Evolutionary conservation across 805 yeast genomes (phyloP).

Genomic region (Hanseniaspora singularis): DNA sequence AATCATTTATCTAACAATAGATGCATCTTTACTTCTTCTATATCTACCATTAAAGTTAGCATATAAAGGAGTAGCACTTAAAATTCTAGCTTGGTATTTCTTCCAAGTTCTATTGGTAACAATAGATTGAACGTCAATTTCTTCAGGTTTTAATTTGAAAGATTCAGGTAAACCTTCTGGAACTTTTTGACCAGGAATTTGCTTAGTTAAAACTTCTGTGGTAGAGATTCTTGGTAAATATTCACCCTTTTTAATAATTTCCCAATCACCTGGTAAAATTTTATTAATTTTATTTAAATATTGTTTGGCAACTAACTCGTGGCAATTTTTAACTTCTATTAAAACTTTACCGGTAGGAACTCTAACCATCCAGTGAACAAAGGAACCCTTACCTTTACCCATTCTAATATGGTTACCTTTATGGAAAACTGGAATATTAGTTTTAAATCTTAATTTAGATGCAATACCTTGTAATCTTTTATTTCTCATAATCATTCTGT

Average conservation of each 20-base stretch:
- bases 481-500: slow-evolving; percentile 68
- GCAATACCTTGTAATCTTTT: slow-evolving; percentile 54
- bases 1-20: not conserved
- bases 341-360: slow-evolving; percentile 91
- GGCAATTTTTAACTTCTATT: slow-evolving; percentile 69
- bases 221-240: slow-evolving; percentile 48
- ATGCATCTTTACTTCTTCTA: not conserved
- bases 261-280: slow-evolving; percentile 85
- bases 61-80: slow-evolving; percentile 5
- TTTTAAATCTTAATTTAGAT: slow-evolving; percentile 63
- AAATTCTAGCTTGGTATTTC: slow-evolving; percentile 17
- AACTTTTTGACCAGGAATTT: slow-evolving; percentile 14
- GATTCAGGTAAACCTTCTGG: slow-evolving; percentile 15
- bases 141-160: slow-evolving; percentile 4
- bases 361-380: slow-evolving; percentile 93
- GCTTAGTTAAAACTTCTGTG: slow-evolving; percentile 8
- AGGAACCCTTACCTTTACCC: slow-evolving; percentile 99
- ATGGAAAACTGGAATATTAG: slow-evolving; percentile 81
- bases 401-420: slow-evolving; percentile 98
- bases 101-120: slow-evolving; percentile 15
- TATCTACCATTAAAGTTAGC: slow-evolving; percentile 3
- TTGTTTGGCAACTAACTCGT: slow-evolving; percentile 81
- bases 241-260: slow-evolving; percentile 52
- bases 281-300: slow-evolving; percentile 82
- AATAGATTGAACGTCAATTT: slow-evolving; percentile 8